Conservation (phyloP, 73 alveolate species). For the Tetrahymena borealis region DNA sequence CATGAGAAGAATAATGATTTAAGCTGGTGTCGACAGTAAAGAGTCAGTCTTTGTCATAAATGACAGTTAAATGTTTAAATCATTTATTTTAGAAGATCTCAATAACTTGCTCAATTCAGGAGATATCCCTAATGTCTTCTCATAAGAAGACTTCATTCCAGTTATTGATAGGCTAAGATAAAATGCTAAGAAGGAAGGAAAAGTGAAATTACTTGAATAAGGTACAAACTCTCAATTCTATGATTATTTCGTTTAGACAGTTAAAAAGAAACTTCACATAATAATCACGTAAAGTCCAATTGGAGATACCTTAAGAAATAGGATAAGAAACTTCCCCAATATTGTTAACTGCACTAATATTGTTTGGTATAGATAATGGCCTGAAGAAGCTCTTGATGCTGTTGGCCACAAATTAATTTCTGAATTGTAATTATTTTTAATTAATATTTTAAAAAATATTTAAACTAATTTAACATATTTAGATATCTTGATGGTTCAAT, state of each 20-base stretch:
- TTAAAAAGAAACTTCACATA: constrained; percentile 44
- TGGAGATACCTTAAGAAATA: constrained; percentile 45
- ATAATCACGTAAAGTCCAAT: constrained; percentile 56
- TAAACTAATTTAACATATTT: neutral
- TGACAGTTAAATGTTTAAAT: constrained; percentile 17
- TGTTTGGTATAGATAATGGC: constrained; percentile 61
- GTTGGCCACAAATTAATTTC: constrained; percentile 40
- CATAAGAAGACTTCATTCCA: constrained; percentile 42
- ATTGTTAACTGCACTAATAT: constrained; percentile 58
- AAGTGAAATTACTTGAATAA: constrained; percentile 11
- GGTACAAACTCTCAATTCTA: constrained; percentile 29
- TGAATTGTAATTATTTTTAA: neutral
- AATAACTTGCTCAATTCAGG: constrained; percentile 42
- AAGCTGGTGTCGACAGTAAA: constrained; percentile 68
- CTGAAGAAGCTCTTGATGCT: constrained; percentile 56
- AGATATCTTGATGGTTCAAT: neutral
- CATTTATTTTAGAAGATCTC: constrained; percentile 34
- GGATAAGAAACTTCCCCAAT: constrained; percentile 53
- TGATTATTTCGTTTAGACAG: constrained; percentile 36
- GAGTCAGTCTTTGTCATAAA: constrained; percentile 64
- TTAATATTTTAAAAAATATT: neutral
- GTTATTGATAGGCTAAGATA: constrained; percentile 25
- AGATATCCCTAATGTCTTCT: constrained; percentile 37
- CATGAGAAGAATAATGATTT: constrained; percentile 52
- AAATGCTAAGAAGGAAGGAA: constrained; percentile 48